A percentile compares a stretch with the other conserved stretches of the same genome.
Evolutionary conservation across 73 alveolate genomes (phyloP).

Genomic region (Symbiodinium natans): DNA sequence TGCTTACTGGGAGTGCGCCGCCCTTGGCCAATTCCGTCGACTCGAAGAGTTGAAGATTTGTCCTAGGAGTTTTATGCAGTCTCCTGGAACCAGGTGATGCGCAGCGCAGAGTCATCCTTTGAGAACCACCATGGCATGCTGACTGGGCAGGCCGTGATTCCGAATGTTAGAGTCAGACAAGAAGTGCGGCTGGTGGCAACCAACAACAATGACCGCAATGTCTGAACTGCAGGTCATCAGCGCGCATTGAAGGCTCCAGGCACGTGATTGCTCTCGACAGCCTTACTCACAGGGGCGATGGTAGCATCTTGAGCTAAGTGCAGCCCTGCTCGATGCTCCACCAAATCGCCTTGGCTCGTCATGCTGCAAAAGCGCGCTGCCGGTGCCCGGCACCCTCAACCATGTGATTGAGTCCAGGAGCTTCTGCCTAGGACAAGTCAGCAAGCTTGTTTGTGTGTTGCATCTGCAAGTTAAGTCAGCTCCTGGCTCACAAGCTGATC

Average conservation of each 20-base stretch:
- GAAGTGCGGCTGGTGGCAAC: not conserved
- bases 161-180: not conserved
- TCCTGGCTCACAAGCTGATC: too few relatives aligned
- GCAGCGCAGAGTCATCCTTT: conserved; percentile 1
- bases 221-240: not conserved
- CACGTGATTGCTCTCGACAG: not conserved
- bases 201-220: not conserved
- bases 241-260: not conserved
- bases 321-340: not conserved
- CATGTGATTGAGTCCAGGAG: not conserved
- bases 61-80: too few relatives aligned
- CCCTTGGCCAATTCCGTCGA: not conserved
- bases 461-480: too few relatives aligned
- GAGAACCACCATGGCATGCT: conserved; percentile 50
- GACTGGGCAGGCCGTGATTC: conserved; percentile 68
- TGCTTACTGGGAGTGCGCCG: conserved; percentile 69
- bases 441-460: too few relatives aligned
- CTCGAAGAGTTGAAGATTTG: not conserved
- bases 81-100: conserved; percentile 52
- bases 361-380: not conserved
- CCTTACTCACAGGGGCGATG: not conserved
- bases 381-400: too few relatives aligned
- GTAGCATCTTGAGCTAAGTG: not conserved
- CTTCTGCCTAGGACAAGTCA: too few relatives aligned
- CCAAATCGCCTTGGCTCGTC: too few relatives aligned